Evolutionary conservation across 2,329 filamentous ascomycete genomes (phyloP), one percentile per base, ranked within the genome.

Genomic region (Exophiala sideris): DNA sequence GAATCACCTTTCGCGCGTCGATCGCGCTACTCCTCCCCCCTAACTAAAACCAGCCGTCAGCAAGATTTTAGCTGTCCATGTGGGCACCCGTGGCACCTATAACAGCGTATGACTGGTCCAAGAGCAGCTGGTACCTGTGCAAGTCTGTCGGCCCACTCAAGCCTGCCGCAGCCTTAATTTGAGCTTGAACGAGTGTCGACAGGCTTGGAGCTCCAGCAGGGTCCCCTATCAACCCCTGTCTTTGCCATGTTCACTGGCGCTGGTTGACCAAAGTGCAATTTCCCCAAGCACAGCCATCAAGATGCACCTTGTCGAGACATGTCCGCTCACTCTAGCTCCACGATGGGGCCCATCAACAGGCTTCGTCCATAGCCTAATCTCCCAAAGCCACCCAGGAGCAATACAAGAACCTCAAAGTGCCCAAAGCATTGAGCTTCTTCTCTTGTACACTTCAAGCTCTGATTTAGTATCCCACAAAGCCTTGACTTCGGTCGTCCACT

Each of bases 401-500:
- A 16, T 60, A 59, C 54, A 60, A 60, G 57, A 48, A 60, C 33
- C 54, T 52, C 54, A 40, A 45, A 47, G 24, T 52, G 57, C 57
- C 57, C 57, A 57, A 47, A 34, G 49, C 54, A 40, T 36, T 41
- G 32, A n/a, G 41, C 48, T 41, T 50, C 41, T 45, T 50, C 48
- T 52, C 52, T 47, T 41, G 50, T 58, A 58, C 59, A 59, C 59
- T n/a, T 50, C 56, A 54, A 61, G 56, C 59, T 50, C 47, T 42
- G 39, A 57, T 60, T 60, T 52, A 45, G 59, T 61, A 61, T 61
- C 56, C 55, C 18, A 48, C 29, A 55, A 54, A 20, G 44, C 48
- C 42, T 63, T 60, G 57, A 59, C 59, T 57, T 49, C 57, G 59
- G 61, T 63, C 61, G 61, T 63, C 61, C 61, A 63, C 50, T 63